Percentiles rank a stretch among this genome's conserved stretches.
phyloP scores from a whole-genome alignment of 2,329 filamentous ascomycete genomes.

The Alternaria novae-zelandiae region DNA sequence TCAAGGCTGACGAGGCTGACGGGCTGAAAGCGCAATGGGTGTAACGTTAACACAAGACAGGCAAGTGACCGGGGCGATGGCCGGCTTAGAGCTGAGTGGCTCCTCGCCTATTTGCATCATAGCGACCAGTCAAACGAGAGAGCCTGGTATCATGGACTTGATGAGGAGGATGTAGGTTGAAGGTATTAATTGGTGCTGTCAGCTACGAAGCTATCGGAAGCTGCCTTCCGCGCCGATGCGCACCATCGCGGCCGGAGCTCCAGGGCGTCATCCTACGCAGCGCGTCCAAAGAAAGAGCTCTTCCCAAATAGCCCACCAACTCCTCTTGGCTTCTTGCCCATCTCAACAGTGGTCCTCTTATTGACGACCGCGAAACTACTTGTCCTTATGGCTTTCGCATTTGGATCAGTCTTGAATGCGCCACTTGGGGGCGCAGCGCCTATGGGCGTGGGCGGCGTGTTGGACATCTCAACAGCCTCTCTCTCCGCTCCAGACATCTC shows the following conservation, averaged over 20 bases:
- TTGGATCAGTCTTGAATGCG: not conserved
- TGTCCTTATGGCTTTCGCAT: slow-evolving; percentile 5
- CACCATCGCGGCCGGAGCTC: not conserved
- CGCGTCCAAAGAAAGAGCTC: slow-evolving; percentile 10
- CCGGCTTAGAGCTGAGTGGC: not conserved
- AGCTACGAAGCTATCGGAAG: not conserved
- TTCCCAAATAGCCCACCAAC: slow-evolving; percentile 19
- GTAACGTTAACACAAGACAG: slow-evolving; percentile 4
- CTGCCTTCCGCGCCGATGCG: not conserved
- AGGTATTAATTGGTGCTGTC: not conserved
- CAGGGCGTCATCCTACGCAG: not conserved
- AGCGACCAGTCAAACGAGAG: not conserved
- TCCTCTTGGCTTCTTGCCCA: slow-evolving; percentile 10
- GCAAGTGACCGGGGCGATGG: not conserved
- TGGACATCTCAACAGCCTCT: slow-evolving; percentile 26
- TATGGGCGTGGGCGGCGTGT: slow-evolving; percentile 17
- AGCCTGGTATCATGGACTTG: not conserved
- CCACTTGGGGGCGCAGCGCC: slow-evolving; percentile 2
- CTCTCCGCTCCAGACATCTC: slow-evolving; percentile 17
- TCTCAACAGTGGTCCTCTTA: slow-evolving; percentile 3
- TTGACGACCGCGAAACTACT: not conserved
- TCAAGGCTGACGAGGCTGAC: slow-evolving; percentile 13
- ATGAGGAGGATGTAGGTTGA: not conserved
- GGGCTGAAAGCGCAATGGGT: not conserved
- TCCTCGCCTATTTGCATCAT: not conserved